A percentile compares a stretch with the other conserved stretches of the same genome.
phyloP scores from a whole-genome alignment of 2,329 filamentous ascomycete genomes.

The Ophiostoma ulmi region DNA sequence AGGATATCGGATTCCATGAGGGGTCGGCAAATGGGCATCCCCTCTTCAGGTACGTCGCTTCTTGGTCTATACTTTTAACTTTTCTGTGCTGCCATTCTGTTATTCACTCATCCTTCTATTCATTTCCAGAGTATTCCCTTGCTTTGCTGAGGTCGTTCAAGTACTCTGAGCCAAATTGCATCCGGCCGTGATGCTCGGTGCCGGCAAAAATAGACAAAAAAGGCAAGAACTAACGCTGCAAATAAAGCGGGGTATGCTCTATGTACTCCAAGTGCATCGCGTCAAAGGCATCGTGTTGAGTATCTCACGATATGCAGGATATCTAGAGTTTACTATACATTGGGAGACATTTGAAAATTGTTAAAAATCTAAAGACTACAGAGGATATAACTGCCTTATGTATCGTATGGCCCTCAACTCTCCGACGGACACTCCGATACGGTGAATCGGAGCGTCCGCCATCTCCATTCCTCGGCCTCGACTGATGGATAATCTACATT shows the following conservation, averaged over 20 bases:
- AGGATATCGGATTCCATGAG: neutral
- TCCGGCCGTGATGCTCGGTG: neutral
- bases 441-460: neutral
- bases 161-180: too few relatives aligned
- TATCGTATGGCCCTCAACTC: neutral
- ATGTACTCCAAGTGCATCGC: neutral
- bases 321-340: neutral
- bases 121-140: neutral
- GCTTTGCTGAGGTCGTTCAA: neutral
- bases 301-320: neutral
- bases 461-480: neutral
- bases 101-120: neutral
- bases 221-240: neutral
- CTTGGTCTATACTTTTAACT: neutral
- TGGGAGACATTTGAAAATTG: too few relatives aligned
- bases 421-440: neutral
- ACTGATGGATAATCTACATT: neutral
- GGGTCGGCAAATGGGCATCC: slow-evolving; percentile 6
- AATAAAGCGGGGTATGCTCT: neutral
- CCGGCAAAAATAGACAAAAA: slow-evolving; percentile 15
- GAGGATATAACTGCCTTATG: too few relatives aligned
- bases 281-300: neutral
- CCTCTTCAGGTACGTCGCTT: neutral
- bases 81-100: neutral
- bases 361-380: too few relatives aligned